Base-by-base conservation (phyloP, 257 asterid species). In the Petunia secreta region DNA sequence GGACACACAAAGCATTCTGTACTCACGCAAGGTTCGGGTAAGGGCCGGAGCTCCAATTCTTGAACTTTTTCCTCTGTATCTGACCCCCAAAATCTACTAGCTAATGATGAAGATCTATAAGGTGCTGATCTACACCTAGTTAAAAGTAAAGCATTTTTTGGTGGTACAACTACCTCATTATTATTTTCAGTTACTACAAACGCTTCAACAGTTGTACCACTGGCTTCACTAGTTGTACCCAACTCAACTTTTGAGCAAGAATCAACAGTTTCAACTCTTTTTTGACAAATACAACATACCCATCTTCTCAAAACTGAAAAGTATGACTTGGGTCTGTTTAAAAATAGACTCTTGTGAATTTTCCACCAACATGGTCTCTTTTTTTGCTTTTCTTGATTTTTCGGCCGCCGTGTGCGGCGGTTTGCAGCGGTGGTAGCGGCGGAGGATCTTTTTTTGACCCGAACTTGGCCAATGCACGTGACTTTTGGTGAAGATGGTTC, bases 81-180 rank as follows among this genome's bases (percentile, higher is more conserved):
- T n/a, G 96, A 88, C 6, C 92, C 92, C 97, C 97, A 91, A 50
- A 95, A 90, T 63, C 90, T 87, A 34, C 88, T 89, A 3, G 89
- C 98, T 48, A 95, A 64, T 2, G 98, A 95, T 0, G 99, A 93
- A 81, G 98, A 92, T 89, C 96, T 92, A 77, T 95, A 93, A 2
- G 99, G 98, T 63, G 98, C 98, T 84, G 99, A 95, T 92, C 99
- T 95, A 71, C 99, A 93, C 81, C 99, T 85, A 54, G 96, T 92
- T 82, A 95, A 80, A 37, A 93, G 50, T 1, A 95, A 78, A 4
- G 99, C 99, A 75, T 93, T 91, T 40, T 83, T 90, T 0, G 97
- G 98, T 0, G 98, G 93, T 64, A 10, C 44, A 46, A 66, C 74
- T 44, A 62, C 81, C 34, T 64, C 78, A 3, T 37, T 69, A 3